Evolutionary conservation across 495 filamentous ascomycete genomes (phyloP), one percentile per base, ranked within the genome.

Genomic region (Daldinia decipiens): DNA sequence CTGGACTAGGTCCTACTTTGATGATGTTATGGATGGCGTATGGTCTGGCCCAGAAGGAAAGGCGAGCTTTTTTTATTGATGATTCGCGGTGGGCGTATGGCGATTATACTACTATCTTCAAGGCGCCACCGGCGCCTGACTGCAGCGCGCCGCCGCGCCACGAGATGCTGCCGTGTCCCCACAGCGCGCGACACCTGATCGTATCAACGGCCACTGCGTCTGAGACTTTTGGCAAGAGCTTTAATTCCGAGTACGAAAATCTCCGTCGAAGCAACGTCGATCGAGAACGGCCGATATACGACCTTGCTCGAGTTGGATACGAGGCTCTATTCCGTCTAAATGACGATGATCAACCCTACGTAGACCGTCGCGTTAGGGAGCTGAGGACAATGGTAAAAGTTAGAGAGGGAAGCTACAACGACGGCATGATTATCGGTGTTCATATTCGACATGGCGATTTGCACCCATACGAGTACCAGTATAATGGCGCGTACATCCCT

Each of bases 31-130:
- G 91, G 90, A 89, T 87, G 67, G 88, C 91, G 24, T 94, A 93
- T 67, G 92, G 91, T 11, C 78, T 94, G 38, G 91, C 92, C 5
- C 79, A 87, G 71, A 83, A 86, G 56, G 91, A 94, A 74, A 85
- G 82, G 9, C 78, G 92, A 21, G 83, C 86, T 1, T 94, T 94
- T 73, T 93, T 93, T 78, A 79, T 94, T 68, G 89, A 94, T 70
- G 91, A 93, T 74, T 86, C 87, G 5, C 82, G 87, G 63, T 94
- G 92, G 92, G 86, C 89, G 1, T 94, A 93, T 74, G 92, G 92
- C 3, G 80, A 85, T 40, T 93, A 89, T 74, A 84, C 80, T 2
- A 83, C 83, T 58, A 92, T 87, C 74, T 93, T 94, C 77, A 74
- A 81, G n/a, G 79, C 87, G 12, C 87, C 87, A 5, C 86, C 89